phyloP scores from a whole-genome alignment of 2,329 filamentous ascomycete genomes.

The Ascomycota sp. region DNA sequence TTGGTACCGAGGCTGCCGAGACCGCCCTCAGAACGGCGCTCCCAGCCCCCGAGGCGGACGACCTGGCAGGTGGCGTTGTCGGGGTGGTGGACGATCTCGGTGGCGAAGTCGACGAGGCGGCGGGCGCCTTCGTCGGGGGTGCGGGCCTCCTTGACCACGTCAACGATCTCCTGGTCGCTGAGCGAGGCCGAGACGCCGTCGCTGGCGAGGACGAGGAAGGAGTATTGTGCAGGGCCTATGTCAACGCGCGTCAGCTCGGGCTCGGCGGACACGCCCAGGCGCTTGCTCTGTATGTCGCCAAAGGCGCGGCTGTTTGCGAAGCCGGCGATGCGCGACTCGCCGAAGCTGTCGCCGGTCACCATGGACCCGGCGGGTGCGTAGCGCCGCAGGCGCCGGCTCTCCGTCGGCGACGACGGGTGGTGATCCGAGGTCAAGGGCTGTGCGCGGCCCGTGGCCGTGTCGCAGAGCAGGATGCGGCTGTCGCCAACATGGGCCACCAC shows the following conservation, averaged over 20 bases:
- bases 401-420: conserved; percentile 71
- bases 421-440: conserved; percentile 77
- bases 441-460: conserved; percentile 61
- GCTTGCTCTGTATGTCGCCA: conserved; percentile 79
- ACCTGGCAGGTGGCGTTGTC: conserved; percentile 53
- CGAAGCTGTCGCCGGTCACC: conserved; percentile 77
- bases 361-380: conserved; percentile 60
- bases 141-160: conserved; percentile 80
- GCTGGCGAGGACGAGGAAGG: conserved; percentile 71
- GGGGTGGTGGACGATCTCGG: conserved; percentile 51
- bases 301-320: conserved; percentile 89
- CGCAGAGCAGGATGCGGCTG: conserved; percentile 75
- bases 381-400: conserved; percentile 64
- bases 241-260: conserved; percentile 71
- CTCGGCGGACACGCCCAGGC: conserved; percentile 84
- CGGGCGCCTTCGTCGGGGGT: conserved; percentile 73
- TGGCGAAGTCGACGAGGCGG: conserved; percentile 69
- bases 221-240: conserved; percentile 64
- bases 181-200: conserved; percentile 80
- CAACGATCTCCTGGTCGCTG: conserved; percentile 85
- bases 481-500: conserved; percentile 85
- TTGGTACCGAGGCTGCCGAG: conserved; percentile 78
- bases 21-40: conserved; percentile 61
- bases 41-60: conserved; percentile 48
- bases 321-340: conserved; percentile 85